Conservation (phyloP, 2,329 filamentous ascomycete species). For the Talaromyces funiculosus region DNA sequence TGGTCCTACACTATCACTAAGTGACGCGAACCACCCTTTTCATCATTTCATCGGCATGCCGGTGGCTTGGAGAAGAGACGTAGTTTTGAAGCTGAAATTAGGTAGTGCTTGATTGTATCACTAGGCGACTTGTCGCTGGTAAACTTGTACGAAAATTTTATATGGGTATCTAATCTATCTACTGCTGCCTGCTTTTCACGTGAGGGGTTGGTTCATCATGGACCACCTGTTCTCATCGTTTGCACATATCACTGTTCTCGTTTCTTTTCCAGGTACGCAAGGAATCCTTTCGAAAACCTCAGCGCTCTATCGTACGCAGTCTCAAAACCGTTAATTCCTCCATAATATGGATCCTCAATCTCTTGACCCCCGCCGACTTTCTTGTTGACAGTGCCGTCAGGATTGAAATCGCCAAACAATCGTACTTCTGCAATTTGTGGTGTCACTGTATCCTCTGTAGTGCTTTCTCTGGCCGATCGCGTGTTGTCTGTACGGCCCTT, state of each 20-base stretch:
- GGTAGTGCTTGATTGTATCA: too few species aligned
- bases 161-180: neutral
- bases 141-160: neutral
- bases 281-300: slow-evolving; percentile 70
- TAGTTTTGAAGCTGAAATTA: neutral
- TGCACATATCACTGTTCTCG: neutral
- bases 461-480: neutral
- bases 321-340: slow-evolving; percentile 73
- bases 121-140: neutral
- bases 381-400: slow-evolving; percentile 39
- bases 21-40: slow-evolving; percentile 62
- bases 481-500: slow-evolving; percentile 18
- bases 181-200: neutral
- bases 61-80: slow-evolving; percentile 53
- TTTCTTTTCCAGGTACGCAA: slow-evolving; percentile 51
- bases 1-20: slow-evolving; percentile 69
- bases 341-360: slow-evolving; percentile 88
- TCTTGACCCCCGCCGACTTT: slow-evolving; percentile 54
- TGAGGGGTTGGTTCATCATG: too few species aligned
- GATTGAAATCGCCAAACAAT: slow-evolving; percentile 80
- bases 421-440: slow-evolving; percentile 53
- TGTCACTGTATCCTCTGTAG: slow-evolving; percentile 25
- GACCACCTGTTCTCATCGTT: neutral
- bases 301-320: slow-evolving; percentile 78
- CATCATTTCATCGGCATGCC: slow-evolving; percentile 54